These are phyloP conservation scores for Lachancea cidri DNA, from an alignment of 805 yeast genomes.

Conservation along the genomic window DNA sequence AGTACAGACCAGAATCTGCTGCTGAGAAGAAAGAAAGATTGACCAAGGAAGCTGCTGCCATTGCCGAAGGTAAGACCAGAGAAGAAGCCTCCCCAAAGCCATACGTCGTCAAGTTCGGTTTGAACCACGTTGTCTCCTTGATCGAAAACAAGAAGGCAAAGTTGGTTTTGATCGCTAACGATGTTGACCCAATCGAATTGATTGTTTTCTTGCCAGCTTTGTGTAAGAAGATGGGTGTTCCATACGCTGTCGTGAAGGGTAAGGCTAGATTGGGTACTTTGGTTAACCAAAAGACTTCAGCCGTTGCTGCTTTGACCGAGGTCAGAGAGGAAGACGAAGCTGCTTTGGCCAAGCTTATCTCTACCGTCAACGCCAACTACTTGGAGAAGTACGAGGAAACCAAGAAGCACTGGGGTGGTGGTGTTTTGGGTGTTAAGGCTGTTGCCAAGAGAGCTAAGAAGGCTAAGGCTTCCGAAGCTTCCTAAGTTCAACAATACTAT, in stretches of 20 bases:
- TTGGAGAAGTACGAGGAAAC: slow-evolving; percentile 88
- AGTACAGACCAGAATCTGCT: slow-evolving; percentile 97
- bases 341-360: slow-evolving; percentile 85
- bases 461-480: slow-evolving; percentile 47
- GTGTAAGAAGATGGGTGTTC: slow-evolving; percentile 99
- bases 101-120: slow-evolving; percentile 94
- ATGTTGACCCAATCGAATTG: slow-evolving; percentile 98
- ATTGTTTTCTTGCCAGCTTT: slow-evolving; percentile 97
- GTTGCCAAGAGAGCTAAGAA: slow-evolving; percentile 76
- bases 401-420: slow-evolving; percentile 99
- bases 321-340: slow-evolving; percentile 93
- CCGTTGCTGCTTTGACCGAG: slow-evolving; percentile 96
- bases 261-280: slow-evolving; percentile 97
- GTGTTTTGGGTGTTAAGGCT: slow-evolving; percentile 94
- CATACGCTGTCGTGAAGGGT: slow-evolving; percentile 97
- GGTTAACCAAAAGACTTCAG: slow-evolving; percentile 95
- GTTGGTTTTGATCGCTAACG: slow-evolving; percentile 96
- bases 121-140: slow-evolving; percentile 96
- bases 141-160: slow-evolving; percentile 98
- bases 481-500: slow-evolving; percentile 22
- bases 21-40: slow-evolving; percentile 99
- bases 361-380: slow-evolving; percentile 92
- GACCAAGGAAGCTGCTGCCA: slow-evolving; percentile 97
- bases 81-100: slow-evolving; percentile 97
- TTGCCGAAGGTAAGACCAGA: slow-evolving; percentile 96